Evolutionary conservation across 768 basidiomycete species (phyloP), one percentile per base, ranked within the genome.

Genomic region (Tulasnella sp.): DNA sequence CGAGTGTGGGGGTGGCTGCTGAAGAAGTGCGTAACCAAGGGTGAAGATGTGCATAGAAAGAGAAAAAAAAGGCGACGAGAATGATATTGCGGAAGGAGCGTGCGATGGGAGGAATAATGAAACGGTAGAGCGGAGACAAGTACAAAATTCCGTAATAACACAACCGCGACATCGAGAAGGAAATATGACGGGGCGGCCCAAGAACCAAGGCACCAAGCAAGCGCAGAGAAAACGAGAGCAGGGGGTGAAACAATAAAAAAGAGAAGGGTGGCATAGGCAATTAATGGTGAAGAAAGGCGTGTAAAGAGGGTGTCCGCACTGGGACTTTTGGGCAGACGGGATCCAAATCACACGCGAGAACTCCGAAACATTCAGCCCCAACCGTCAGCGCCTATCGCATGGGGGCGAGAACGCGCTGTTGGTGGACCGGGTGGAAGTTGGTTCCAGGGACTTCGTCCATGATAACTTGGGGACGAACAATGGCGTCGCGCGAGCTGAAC

Each of bases 61-160:
- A 75, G 52, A 19, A 48, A 46, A 1, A 38, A 24, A 75, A 34
- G 34, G 44, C 74, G 19, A 44, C 19, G 56, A 31, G 52, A 48
- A 75, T 36, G 52, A 48, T 42, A 75, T 75, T 68, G 62, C 62
- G 31, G 62, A 68, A 68, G 62, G 62, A 68, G 62, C 62, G 62
- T 68, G 62, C 14, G 27, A 68, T 68, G 62, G 31, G 62, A 68
- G 62, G 52, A 75, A 56, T 56, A 44, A 75, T 48, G 44, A 75
- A 75, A 48, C 75, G 44, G 27, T 10, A 52, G 36, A 31, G 75
- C 19, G 46, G 44, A 39, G 36, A 75, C 40, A 75, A 48, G 39
- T 48, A 44, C 73, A 48, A 75, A 48, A 48, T 48, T 56, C 44
- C 75, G 44, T 42, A 75, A 75, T 36, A 48, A 75, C 75, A 56